These are phyloP conservation scores for Eucalyptus globulus DNA, from an alignment of 345 rosid species.

Conservation along the genomic window DNA sequence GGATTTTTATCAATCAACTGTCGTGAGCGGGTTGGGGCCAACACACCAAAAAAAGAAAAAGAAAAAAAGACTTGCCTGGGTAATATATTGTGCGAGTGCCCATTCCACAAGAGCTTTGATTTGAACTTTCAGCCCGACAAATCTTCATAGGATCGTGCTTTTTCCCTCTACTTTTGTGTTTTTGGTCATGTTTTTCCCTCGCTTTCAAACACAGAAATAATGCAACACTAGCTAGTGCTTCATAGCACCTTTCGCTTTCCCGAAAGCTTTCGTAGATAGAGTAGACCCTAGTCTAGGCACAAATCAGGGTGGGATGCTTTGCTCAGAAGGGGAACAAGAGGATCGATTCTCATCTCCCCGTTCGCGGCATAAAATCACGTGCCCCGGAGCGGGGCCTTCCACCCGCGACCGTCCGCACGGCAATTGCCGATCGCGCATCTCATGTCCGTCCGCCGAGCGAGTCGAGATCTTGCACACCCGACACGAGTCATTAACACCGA, in stretches of 20 bases:
- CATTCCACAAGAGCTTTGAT: neutral
- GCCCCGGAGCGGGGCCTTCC: neutral
- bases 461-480: neutral
- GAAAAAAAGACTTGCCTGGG: neutral
- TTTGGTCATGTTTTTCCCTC: neutral
- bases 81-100: neutral
- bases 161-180: neutral
- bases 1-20: neutral
- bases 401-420: neutral
- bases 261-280: neutral
- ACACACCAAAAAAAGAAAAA: neutral
- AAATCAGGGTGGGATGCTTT: neutral
- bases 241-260: neutral
- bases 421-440: neutral
- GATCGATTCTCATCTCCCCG: neutral
- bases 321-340: neutral
- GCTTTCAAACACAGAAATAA: constrained; percentile 2
- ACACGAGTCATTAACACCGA: neutral
- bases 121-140: neutral
- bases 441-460: neutral
- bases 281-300: constrained; percentile 5
- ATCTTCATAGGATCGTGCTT: constrained; percentile 13
- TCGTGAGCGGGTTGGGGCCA: neutral
- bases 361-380: constrained; percentile 16
- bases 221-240: neutral